Conservation (phyloP, 2,329 filamentous ascomycete genomes). For the Zarea fungicola region DNA sequence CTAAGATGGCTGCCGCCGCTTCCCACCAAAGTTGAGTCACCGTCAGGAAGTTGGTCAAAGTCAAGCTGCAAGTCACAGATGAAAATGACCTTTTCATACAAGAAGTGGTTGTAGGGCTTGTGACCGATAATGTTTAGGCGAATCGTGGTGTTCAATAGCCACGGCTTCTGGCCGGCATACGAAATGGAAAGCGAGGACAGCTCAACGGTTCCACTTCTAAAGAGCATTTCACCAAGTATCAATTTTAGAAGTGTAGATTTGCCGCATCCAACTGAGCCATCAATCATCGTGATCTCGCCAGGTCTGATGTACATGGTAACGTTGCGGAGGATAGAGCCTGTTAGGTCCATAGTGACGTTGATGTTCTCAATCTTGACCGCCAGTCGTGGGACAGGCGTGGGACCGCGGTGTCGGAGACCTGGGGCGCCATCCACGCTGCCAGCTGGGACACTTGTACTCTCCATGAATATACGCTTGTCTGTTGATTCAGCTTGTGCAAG, state of each 20-base stretch:
- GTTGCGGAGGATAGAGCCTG: background rate
- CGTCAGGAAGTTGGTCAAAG: background rate
- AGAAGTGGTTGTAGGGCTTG: background rate
- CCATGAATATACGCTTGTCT: background rate
- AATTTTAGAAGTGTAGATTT: background rate
- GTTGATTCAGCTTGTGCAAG: background rate
- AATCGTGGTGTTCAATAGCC: slow-evolving; percentile 37
- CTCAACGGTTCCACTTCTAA: background rate
- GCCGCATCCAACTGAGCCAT: background rate
- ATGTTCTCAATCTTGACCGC: background rate
- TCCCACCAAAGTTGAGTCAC: background rate
- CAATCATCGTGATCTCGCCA: background rate
- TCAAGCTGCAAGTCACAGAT: background rate
- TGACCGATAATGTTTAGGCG: slow-evolving; percentile 33
- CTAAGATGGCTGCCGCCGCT: background rate
- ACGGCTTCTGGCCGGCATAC: slow-evolving; percentile 28
- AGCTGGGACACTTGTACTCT: background rate
- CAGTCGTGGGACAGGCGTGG: background rate
- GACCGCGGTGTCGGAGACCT: background rate
- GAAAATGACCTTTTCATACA: background rate
- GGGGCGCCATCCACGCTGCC: background rate
- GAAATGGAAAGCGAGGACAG: slow-evolving; percentile 4
- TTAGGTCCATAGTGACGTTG: background rate
- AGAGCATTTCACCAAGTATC: background rate
- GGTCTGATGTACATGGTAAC: background rate